Conservation (phyloP, 1,139 yeast species). For the Kluyveromyces marxianus region DNA sequence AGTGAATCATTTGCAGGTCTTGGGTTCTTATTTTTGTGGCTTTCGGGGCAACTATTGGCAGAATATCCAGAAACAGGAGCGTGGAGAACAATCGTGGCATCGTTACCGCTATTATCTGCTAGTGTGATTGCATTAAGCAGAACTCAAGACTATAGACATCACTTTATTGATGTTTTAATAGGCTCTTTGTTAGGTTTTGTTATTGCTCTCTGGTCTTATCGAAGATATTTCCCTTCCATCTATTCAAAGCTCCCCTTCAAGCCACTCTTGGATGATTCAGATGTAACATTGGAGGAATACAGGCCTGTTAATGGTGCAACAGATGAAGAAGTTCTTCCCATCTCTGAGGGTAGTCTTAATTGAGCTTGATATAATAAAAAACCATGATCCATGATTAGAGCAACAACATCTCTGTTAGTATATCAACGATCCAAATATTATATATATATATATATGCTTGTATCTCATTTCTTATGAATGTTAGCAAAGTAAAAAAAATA, state of each 20-base stretch:
- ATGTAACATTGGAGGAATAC: constrained; percentile 22
- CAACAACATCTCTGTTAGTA: too few species aligned
- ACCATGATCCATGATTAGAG: too few species aligned
- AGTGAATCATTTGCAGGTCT: constrained; percentile 61
- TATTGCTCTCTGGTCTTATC: constrained; percentile 39
- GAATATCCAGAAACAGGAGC: constrained; percentile 40
- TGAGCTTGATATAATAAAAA: not conserved
- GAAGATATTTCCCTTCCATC: constrained; percentile 40
- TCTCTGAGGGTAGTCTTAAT: constrained; percentile 3
- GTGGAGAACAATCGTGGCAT: constrained; percentile 44
- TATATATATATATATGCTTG: too few species aligned
- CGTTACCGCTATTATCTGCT: constrained; percentile 49
- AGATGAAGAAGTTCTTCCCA: constrained; percentile 14
- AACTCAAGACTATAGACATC: constrained; percentile 75
- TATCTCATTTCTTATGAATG: too few species aligned
- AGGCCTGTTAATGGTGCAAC: constrained; percentile 9
- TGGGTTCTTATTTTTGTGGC: constrained; percentile 55
- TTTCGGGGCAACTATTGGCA: constrained; percentile 50
- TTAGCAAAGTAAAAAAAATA: too few species aligned
- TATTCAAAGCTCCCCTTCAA: constrained; percentile 30
- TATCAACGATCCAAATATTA: too few species aligned
- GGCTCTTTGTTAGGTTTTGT: constrained; percentile 51
- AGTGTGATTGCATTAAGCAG: constrained; percentile 59
- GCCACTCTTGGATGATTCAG: constrained; percentile 34
- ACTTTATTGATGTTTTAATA: constrained; percentile 56